These are phyloP conservation scores for Ogataea trehalophila DNA, from an alignment of 805 yeast species.

Conservation along the genomic window DNA sequence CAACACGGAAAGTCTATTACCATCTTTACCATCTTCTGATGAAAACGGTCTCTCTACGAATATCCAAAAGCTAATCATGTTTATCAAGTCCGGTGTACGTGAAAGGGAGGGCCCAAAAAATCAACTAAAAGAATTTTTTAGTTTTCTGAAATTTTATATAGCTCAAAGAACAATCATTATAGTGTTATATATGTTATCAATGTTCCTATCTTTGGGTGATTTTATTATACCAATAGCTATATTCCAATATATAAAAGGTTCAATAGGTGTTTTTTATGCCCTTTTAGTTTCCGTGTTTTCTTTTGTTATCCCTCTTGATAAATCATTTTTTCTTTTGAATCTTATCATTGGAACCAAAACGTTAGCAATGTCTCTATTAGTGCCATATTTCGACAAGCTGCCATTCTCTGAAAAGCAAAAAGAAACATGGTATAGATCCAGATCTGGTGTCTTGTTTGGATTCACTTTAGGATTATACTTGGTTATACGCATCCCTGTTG, in stretches of 20 bases:
- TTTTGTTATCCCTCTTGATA: conserved; percentile 31
- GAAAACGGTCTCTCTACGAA: no score
- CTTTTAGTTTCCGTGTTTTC: conserved; percentile 32
- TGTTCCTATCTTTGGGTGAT: conserved; percentile 38
- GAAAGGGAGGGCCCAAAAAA: no score
- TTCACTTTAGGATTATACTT: conserved; percentile 46
- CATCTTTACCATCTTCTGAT: no score
- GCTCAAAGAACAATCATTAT: conserved; percentile 27
- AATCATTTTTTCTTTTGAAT: conserved; percentile 34
- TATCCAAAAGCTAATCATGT: no score
- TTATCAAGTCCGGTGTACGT: no score
- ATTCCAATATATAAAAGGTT: conserved; percentile 38
- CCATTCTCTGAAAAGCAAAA: conserved; percentile 40
- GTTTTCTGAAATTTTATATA: conserved; percentile 25
- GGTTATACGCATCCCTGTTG: conserved; percentile 39
- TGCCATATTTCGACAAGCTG: conserved; percentile 46
- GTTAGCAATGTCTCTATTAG: conserved; percentile 41
- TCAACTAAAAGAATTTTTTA: no score
- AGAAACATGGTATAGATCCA: conserved; percentile 44
- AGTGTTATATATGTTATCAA: conserved; percentile 28
- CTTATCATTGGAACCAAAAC: conserved; percentile 44
- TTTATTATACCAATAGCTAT: conserved; percentile 38
- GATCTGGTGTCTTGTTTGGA: conserved; percentile 54
- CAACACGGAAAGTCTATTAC: no score
- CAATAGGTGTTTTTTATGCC: conserved; percentile 45